These are phyloP conservation scores for Kokia cookei DNA, from an alignment of 441 rosid species.

Conservation along the genomic window DNA sequence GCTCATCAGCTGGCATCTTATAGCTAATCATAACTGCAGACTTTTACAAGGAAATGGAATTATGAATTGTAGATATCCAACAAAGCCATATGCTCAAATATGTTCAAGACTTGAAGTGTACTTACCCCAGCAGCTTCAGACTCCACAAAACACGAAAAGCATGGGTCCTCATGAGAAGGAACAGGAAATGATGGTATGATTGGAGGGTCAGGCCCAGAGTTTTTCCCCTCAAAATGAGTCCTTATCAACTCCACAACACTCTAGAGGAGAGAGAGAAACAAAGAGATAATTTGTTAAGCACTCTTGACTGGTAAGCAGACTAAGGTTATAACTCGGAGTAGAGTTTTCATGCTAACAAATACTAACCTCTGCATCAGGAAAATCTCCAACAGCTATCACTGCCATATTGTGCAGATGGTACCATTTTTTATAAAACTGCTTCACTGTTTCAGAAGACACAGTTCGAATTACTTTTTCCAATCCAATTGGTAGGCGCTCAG, in stretches of 20 bases:
- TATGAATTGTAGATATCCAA: not conserved
- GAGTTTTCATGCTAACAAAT: slow-evolving; percentile 3
- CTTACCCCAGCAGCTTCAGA: slow-evolving; percentile 90
- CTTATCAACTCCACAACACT: slow-evolving; percentile 80
- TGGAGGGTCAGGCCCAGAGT: slow-evolving; percentile 39
- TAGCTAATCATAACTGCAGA: slow-evolving; percentile 93
- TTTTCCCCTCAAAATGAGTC: slow-evolving; percentile 65
- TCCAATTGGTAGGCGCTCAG: slow-evolving; percentile 91
- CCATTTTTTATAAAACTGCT: slow-evolving; percentile 79
- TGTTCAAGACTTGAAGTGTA: not conserved
- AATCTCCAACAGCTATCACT: slow-evolving; percentile 93
- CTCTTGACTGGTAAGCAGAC: not conserved
- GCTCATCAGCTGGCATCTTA: slow-evolving; percentile 70
- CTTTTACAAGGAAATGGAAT: slow-evolving; percentile 34
- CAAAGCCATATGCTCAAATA: not conserved
- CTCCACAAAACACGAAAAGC: slow-evolving; percentile 77
- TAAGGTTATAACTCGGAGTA: not conserved
- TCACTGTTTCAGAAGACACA: slow-evolving; percentile 71
- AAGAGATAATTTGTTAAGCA: slow-evolving; percentile 14
- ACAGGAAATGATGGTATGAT: slow-evolving; percentile 57
- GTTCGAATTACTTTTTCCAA: slow-evolving; percentile 83
- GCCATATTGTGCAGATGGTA: slow-evolving; percentile 85
- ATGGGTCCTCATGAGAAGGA: slow-evolving; percentile 78
- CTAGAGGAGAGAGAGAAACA: slow-evolving; percentile 24
- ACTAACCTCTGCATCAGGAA: slow-evolving; percentile 74